Percentiles rank a stretch among this genome's conserved stretches.
Evolutionary conservation across 768 basidiomycete genomes (phyloP).

Genomic region (Tricholoma terreum): DNA sequence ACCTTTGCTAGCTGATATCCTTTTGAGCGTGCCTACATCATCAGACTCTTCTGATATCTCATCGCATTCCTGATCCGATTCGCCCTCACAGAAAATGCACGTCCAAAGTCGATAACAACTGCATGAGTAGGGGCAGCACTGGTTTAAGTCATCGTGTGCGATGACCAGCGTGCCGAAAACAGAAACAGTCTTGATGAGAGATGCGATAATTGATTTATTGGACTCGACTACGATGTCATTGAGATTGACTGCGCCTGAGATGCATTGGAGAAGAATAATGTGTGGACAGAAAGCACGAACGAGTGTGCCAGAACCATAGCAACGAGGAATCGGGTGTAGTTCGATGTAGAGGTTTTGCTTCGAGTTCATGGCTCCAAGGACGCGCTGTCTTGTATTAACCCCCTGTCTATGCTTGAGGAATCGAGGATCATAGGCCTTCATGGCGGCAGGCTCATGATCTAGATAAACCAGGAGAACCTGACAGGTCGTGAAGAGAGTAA

Average conservation of each 20-base stretch:
- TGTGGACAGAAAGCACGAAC: background rate
- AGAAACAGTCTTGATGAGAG: background rate
- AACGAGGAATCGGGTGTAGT: constrained; percentile 1
- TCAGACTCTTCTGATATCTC: background rate
- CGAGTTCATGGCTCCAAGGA: background rate
- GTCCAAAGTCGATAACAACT: background rate
- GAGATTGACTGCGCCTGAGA: background rate
- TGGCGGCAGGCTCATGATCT: background rate
- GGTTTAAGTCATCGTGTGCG: background rate
- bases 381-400: background rate
- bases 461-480: background rate
- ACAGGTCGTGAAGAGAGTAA: background rate
- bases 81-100: constrained; percentile 9
- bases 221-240: background rate
- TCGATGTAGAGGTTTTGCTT: background rate
- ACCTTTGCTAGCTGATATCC: too few relatives aligned
- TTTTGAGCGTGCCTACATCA: too few relatives aligned
- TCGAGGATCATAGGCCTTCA: background rate
- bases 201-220: background rate
- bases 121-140: background rate
- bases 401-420: background rate
- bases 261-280: background rate
- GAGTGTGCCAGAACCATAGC: background rate
- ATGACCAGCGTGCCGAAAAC: background rate
- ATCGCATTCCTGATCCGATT: background rate